Evolutionary conservation across 352 stramenopile genomes (phyloP), one percentile per base, ranked within the genome.

Genomic region (Pythium utonaiense): DNA sequence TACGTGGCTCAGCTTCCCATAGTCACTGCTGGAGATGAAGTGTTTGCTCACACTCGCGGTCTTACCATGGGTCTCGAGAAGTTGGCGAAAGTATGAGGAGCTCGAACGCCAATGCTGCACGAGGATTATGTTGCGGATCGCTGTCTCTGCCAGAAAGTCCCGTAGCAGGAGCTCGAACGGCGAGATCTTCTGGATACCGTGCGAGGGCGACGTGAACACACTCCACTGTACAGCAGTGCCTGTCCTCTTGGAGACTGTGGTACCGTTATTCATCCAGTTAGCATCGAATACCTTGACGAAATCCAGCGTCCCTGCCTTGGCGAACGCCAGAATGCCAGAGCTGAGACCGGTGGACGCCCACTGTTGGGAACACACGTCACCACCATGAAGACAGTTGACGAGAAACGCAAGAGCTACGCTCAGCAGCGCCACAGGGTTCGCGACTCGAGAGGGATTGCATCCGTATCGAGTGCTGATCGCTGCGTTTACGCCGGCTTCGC

Each of bases 331-430:
- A 14, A 82, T 8, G 0, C 73, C 22, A 4, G 64, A 40, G 8
- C 68, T 24, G 3, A 82, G 51, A 0, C 70, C 70, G 19, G 58
- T 47, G 3, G 52, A 5, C 3, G 53, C 33, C 73, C 75, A 80
- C 21, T 73, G 66, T 14, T 71, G 73, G 9, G 75, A 78, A 6
- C 49, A 54, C 0, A 6, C 7, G 28, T 85, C 71, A 38, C 75
- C 73, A 5, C 62, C 63, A 45, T 82, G 54, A 14, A 85, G 51
- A 45, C 62, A 73, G 53, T 85, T 82, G 16, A 76, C 66, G 1
- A 85, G 54, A 36, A 64, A 73, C 17, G 70, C 41, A 2, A 67
- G 6, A 4, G 44, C 33, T 17, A 64, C 58, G 19, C 28, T 58
- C 45, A 71, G 36, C 14, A 66, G 34, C 6, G 41, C 45, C 13